Base-by-base conservation (phyloP, 768 basidiomycete species). In the Polyporus arcularius region DNA sequence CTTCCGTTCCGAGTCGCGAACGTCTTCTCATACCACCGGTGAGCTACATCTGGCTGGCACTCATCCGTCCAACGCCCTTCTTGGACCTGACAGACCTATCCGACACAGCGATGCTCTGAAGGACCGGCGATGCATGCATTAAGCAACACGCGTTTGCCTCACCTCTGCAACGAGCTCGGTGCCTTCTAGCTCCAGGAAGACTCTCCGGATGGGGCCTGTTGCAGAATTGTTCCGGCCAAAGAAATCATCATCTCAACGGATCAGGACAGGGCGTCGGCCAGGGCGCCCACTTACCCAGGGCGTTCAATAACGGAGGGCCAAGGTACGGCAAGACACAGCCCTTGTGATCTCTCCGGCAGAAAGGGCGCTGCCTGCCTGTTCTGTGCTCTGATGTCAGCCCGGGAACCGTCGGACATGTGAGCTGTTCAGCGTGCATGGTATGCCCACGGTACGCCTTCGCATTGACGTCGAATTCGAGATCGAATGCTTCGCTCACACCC, bases 101-200 rank as follows among this genome's bases (percentile, higher is more conserved):
- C 43, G 7, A 45, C 21, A 7, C n/a, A 16, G 21, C 43, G 15
- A n/a, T 26, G 15, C 43, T 30, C n/a, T 15, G 28, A 7, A 30
- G 50, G 4, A 14, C 11, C 15, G 32, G 15, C 50, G 49, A 51
- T 32, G 4, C 15, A 8, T 41, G 6, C 41, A 43, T 43, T 47
- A 38, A 53, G 16, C 32, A 53, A 39, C 55, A 57, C 35, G 60
- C 55, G 43, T 53, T 41, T 47, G 35, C 60, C 60, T 61, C 41
- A 45, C 52, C 50, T 48, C 28, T 56, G 5, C 55, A 39, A 43
- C 50, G 28, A 28, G 43, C 45, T 7, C 30, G 38, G 28, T 38
- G 55, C 30, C 32, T 46, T 56, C 54, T 60, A 47, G 58, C 38
- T 16, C 38, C 28, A 21, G 21, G 31, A 47, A 53, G 53, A 31